phyloP scores from a whole-genome alignment of 805 yeast species.

The Wickerhamomyces chambardii region DNA sequence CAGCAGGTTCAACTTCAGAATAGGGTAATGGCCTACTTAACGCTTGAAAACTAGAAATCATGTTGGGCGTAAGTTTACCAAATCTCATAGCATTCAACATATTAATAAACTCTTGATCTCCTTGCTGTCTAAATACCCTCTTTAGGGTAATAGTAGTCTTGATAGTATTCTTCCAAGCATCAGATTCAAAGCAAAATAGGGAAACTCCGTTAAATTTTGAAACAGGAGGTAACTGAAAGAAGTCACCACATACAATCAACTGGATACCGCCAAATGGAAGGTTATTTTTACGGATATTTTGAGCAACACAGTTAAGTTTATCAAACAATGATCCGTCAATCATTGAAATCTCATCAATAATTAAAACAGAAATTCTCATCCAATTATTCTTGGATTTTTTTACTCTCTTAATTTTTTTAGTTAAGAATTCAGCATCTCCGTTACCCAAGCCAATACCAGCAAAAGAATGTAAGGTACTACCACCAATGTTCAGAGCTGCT shows the following conservation, averaged over 20 bases:
- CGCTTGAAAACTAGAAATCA: conserved; percentile 38
- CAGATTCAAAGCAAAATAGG: conserved; percentile 56
- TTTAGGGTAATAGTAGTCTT: conserved; percentile 46
- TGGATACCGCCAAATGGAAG: conserved; percentile 79
- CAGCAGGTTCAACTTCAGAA: conserved; percentile 65
- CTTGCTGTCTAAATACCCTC: conserved; percentile 70
- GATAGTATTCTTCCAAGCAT: conserved; percentile 53
- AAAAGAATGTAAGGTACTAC: conserved; percentile 67
- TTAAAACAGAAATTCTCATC: conserved; percentile 46
- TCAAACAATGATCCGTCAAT: conserved; percentile 61
- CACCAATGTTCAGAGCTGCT: conserved; percentile 79
- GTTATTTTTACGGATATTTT: conserved; percentile 31
- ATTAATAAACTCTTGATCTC: conserved; percentile 57
- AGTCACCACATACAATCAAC: conserved; percentile 70
- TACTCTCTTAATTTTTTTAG: conserved; percentile 44
- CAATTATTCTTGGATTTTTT: conserved; percentile 44
- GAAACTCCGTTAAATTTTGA: conserved; percentile 21
- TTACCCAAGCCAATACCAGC: conserved; percentile 72
- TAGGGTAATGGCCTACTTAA: conserved; percentile 41
- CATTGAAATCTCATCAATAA: conserved; percentile 79
- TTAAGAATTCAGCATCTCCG: conserved; percentile 35
- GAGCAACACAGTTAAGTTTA: conserved; percentile 54
- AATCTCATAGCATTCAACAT: conserved; percentile 72
- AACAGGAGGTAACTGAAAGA: conserved; percentile 77
- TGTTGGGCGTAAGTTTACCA: conserved; percentile 44